Evolutionary conservation across 2,329 filamentous ascomycete genomes (phyloP), one percentile per base, ranked within the genome.

Genomic region (Metarhizium brunneum): DNA sequence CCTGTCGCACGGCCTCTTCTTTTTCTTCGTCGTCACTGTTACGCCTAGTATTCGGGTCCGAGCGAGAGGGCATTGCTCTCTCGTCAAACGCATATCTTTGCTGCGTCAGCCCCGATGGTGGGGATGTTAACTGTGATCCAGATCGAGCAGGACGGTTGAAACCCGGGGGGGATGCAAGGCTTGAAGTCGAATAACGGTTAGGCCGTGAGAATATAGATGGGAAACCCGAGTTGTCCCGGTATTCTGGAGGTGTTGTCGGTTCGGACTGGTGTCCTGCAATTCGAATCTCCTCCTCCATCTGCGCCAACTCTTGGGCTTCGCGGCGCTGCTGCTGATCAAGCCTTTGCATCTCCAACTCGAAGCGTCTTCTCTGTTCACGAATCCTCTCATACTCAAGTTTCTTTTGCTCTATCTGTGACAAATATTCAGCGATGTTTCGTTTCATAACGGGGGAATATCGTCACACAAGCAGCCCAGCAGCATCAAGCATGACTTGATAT

Each of bases 181-280:
- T 94, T 42, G 91, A 92, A 58, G 88, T 88, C 54, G 92, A 95
- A 75, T 95, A 92, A 59, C 92, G 84, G 68, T 92, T 92, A 47
- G 90, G 88, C 47, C 90, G 84, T 55, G 90, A 90, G 67, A 94
- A 88, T 62, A 88, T 84, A 65, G 84, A 85, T 55, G 88, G 85
- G 65, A 95, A 92, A 47, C 86, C 86, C 7, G 56, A 45, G 56
- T 74, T 84, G 61, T 95, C 90, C 63, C 85, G 86, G 70, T 94
- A 92, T 70, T 97, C 94, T 36, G 94, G 94, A 25, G 94, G 94
- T 25, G 94, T 99, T 2, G 94, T 96, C 16, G 94, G 94, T 73
- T 97, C 92, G 63, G 90, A 96, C 68, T 95, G 89, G 65, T 92
- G 88, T 54, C 88, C 88, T 58, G 84, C 78, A 59, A 78, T 72